These are phyloP conservation scores for Aspergillus tamarii DNA, from an alignment of 2,329 filamentous ascomycete genomes.

Conservation along the genomic window DNA sequence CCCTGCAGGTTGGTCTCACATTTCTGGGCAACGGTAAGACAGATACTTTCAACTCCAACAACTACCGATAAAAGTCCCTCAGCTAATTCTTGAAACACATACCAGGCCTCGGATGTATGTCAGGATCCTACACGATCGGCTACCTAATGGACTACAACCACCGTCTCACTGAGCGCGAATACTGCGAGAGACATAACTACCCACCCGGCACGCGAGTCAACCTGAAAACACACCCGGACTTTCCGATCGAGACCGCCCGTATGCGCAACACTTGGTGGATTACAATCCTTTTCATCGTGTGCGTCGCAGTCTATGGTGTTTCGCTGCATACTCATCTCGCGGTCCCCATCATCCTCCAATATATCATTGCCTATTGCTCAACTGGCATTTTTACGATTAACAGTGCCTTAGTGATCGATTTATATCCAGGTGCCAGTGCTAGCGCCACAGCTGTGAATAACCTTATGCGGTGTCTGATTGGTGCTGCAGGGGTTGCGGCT, in stretches of 20 bases:
- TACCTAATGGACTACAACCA: neutral
- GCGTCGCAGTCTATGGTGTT: neutral
- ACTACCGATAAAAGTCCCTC: no score
- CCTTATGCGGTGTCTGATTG: neutral
- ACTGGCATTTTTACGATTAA: neutral
- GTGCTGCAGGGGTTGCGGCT: neutral
- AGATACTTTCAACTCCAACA: neutral
- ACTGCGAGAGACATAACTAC: neutral
- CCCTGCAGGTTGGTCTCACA: neutral
- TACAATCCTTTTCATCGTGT: neutral
- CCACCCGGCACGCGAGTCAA: neutral
- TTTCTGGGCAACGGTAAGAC: neutral
- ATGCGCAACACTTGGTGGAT: neutral
- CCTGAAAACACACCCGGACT: neutral
- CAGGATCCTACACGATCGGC: neutral
- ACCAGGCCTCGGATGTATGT: neutral
- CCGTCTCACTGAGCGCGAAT: neutral
- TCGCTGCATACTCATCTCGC: neutral
- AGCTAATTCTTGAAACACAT: neutral
- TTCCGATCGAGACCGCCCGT: neutral
- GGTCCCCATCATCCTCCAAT: neutral
- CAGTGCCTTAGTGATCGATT: neutral
- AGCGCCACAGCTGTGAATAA: neutral
- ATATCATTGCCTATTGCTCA: neutral
- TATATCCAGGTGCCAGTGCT: neutral